Percentiles rank a stretch among this genome's conserved stretches.
Conservation (phyloP, 2,329 filamentous ascomycete genomes). For the Colletotrichum horii region DNA sequence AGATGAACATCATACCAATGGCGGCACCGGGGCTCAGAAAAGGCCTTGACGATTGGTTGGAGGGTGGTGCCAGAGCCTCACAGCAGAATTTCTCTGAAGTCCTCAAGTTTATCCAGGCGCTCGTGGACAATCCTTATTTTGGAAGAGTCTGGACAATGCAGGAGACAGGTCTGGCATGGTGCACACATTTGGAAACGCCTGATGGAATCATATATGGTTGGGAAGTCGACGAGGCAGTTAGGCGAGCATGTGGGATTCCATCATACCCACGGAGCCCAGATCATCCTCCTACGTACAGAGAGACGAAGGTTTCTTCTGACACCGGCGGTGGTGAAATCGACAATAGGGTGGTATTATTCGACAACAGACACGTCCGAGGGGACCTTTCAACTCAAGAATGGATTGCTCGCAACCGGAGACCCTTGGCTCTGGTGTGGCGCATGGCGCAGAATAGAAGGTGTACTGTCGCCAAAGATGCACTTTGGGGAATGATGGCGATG, state of each 20-base stretch:
- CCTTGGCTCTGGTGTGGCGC: neutral
- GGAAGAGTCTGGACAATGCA: neutral
- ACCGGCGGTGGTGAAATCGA: neutral
- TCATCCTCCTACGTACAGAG: neutral
- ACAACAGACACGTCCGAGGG: neutral
- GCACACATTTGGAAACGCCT: neutral
- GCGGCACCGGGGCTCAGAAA: fast-evolving
- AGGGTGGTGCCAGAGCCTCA: neutral
- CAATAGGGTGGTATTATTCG: neutral
- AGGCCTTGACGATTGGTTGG: neutral
- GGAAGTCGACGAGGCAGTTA: neutral
- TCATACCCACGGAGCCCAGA: neutral
- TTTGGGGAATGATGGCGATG: neutral
- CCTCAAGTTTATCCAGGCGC: neutral
- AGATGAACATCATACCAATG: neutral
- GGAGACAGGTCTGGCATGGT: neutral
- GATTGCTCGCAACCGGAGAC: neutral
- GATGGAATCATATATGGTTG: neutral
- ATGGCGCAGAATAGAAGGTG: neutral
- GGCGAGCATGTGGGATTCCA: neutral
- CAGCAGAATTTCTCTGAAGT: neutral
- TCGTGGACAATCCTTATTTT: neutral
- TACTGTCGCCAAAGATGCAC: neutral
- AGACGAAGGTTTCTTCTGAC: neutral
- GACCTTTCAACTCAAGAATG: neutral